Evolutionary conservation across 116 monocot genomes (phyloP), one percentile per base, ranked within the genome.

Genomic region (Papilionanthe hybrid): DNA sequence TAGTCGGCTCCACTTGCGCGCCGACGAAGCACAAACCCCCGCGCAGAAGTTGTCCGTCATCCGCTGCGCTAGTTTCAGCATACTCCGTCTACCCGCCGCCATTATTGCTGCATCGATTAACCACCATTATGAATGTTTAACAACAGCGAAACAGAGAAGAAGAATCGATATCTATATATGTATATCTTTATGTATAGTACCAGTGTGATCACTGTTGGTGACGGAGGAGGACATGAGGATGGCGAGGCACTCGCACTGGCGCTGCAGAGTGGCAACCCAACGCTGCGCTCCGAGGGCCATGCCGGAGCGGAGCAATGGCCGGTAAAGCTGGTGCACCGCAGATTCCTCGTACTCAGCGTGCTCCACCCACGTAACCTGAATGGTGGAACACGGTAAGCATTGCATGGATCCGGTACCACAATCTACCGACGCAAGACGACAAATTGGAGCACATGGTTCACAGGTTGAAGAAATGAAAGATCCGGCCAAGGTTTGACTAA

Each of bases 291-390:
- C 91, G 18, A 91, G 76, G 18, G 81, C 91, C 57, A 85, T 49
- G 8, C 91, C 91, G 45, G 89, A 89, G 63, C 79, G 79, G 28
- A 91, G 77, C 75, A 89, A 78, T n/a, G 85, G 72, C 9, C 83
- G 80, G 85, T 83, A 91, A 7, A 89, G 81, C 45, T 83, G 82
- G 84, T 87, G 89, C 60, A 87, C 83, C 27, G 71, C 65, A 0
- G 72, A 18, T 53, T 91, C 91, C 56, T 91, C 86, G 75, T 86
- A 84, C 77, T 89, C 91, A 3, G 85, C 79, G 72, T 91, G 91
- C 81, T 91, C 91, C 76, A 91, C 89, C 91, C 91, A 91, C 23
- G 85, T 91, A 19, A 91, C 89, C 91, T 91, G 78, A 32, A 23
- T 53, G 13, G 15, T 0, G 53, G 63, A 63, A 63, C 63, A 63